These are phyloP conservation scores for Pythium rishiriense DNA, from an alignment of 352 stramenopile genomes.

Conservation along the genomic window DNA sequence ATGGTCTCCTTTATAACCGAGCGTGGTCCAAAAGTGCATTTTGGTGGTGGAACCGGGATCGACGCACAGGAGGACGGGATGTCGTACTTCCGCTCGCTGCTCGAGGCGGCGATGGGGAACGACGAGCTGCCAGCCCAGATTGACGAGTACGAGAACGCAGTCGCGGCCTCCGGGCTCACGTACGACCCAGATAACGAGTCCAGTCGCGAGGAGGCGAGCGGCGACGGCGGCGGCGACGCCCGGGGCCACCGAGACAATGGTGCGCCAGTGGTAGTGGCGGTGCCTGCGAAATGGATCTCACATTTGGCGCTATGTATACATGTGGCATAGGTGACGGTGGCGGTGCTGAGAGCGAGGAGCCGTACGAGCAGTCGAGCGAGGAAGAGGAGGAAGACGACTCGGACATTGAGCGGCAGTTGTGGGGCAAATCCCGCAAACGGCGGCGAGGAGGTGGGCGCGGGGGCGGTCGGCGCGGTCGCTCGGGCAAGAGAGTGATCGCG, in stretches of 20 bases:
- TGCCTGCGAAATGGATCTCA: no score
- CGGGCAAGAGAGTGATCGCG: slow-evolving; percentile 59
- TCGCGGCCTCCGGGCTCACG: slow-evolving; percentile 27
- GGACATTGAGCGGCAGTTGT: slow-evolving; percentile 81
- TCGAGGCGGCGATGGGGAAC: slow-evolving; percentile 79
- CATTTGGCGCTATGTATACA: neutral
- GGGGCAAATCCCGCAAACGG: slow-evolving; percentile 71
- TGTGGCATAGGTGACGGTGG: slow-evolving; percentile 22
- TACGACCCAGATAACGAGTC: slow-evolving; percentile 32
- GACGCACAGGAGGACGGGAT: slow-evolving; percentile 28
- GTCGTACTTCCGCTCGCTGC: slow-evolving; percentile 83
- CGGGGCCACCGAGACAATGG: neutral
- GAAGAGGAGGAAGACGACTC: slow-evolving; percentile 81
- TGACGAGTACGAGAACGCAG: slow-evolving; percentile 45
- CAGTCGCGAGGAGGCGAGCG: slow-evolving; percentile 18
- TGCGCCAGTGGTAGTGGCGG: neutral
- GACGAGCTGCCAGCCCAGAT: slow-evolving; percentile 49
- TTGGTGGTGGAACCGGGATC: neutral
- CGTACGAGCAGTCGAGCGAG: slow-evolving; percentile 64
- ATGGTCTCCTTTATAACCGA: slow-evolving; percentile 8
- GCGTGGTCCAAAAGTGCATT: slow-evolving; percentile 13
- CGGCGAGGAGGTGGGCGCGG: slow-evolving; percentile 36
- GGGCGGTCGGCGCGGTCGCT: slow-evolving; percentile 31
- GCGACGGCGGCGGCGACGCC: slow-evolving; percentile 22
- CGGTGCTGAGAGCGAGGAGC: slow-evolving; percentile 50